Percentiles rank a stretch among this genome's conserved stretches.
Evolutionary conservation across 116 monocot species (phyloP).

Genomic region (Zostera marina): DNA sequence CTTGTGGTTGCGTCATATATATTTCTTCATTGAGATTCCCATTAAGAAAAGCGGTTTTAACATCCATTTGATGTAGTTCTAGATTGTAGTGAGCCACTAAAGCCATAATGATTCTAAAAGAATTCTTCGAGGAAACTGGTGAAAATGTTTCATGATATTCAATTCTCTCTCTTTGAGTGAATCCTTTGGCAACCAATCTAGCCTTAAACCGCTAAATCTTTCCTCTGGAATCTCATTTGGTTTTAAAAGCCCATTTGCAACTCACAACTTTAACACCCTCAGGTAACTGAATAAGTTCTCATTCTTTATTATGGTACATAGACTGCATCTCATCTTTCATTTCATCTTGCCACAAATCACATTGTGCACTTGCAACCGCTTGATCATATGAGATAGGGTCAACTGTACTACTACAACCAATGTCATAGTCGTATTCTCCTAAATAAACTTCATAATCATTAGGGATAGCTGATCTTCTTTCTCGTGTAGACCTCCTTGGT

Average conservation of each 20-base stretch:
- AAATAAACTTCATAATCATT: neutral
- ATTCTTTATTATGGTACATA: neutral
- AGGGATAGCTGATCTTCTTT: neutral
- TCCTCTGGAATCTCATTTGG: no score
- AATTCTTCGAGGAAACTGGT: neutral
- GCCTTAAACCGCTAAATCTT: no score
- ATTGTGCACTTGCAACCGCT: neutral
- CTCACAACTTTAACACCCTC: neutral
- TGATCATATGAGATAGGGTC: neutral
- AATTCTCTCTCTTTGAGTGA: neutral
- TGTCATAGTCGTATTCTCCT: neutral
- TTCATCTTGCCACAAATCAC: neutral
- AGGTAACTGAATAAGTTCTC: neutral
- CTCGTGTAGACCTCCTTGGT: neutral
- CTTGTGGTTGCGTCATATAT: neutral
- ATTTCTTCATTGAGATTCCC: neutral
- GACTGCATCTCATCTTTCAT: slow-evolving; percentile 1
- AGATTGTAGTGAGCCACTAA: slow-evolving; percentile 1
- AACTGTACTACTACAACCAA: neutral
- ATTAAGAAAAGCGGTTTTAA: slow-evolving; percentile 3
- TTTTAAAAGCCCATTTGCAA: neutral
- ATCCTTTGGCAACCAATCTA: no score
- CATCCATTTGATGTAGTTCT: neutral
- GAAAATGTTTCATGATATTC: slow-evolving; percentile 2
- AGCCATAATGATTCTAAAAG: neutral